Evolutionary conservation across 164 flowering plant genomes (phyloP).

Genomic region (Berberis vulgaris): DNA sequence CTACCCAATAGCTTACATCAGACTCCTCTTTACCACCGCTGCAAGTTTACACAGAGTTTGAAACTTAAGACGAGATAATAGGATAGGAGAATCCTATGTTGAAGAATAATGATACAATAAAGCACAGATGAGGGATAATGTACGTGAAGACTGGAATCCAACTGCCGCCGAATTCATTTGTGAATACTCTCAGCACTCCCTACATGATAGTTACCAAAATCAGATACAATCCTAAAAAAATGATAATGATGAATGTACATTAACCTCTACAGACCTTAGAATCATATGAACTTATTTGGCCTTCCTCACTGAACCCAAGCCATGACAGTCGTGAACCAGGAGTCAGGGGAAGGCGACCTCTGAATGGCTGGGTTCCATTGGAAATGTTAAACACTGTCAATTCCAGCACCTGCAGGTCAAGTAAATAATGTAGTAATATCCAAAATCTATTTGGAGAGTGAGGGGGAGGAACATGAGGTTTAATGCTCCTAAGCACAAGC

Average conservation of each 20-base stretch:
- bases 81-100: background rate
- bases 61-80: background rate
- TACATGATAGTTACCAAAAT: conserved; percentile 19
- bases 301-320: conserved; percentile 98
- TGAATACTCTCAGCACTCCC: conserved; percentile 81
- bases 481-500: too few relatives aligned
- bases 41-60: conserved; percentile 9
- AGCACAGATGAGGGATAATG: background rate
- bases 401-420: conserved; percentile 64
- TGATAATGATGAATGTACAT: conserved; percentile 1
- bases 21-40: conserved; percentile 64
- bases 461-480: too few relatives aligned
- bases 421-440: background rate
- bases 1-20: conserved; percentile 81
- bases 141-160: conserved; percentile 98
- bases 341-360: conserved; percentile 68
- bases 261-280: conserved; percentile 55
- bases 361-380: conserved; percentile 43
- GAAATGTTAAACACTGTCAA: conserved; percentile 57
- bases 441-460: background rate
- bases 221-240: background rate
- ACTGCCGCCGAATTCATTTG: conserved; percentile 74
- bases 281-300: conserved; percentile 80
- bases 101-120: background rate
- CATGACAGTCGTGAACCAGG: conserved; percentile 80